phyloP scores from a whole-genome alignment of 2,329 filamentous ascomycete genomes.

The Neospermospora avenae region DNA sequence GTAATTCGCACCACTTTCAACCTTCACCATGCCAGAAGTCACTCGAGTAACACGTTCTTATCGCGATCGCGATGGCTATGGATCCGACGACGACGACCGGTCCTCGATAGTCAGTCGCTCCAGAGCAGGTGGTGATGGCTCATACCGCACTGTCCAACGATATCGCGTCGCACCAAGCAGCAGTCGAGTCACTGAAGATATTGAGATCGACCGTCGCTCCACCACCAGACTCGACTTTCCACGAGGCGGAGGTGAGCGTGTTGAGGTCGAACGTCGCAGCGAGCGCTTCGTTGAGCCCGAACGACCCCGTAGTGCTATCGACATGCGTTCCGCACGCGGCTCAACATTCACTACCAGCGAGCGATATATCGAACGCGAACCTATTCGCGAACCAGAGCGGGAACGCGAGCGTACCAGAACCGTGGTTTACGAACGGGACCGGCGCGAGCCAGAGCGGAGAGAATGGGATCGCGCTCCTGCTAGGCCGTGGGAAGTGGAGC shows the following conservation, averaged over 20 bases:
- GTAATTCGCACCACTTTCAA: neutral
- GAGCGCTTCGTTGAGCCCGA: conserved; percentile 29
- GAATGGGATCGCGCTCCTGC: conserved; percentile 35
- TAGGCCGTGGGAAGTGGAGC: conserved; percentile 30
- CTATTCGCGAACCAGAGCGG: conserved; percentile 28
- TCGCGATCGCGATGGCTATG: conserved; percentile 33
- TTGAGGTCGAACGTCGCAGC: conserved; percentile 34
- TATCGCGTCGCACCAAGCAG: conserved; percentile 35
- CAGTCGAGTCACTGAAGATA: conserved; percentile 29
- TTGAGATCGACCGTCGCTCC: conserved; percentile 30
- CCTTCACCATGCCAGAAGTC: conserved; percentile 15
- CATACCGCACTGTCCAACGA: conserved; percentile 34
- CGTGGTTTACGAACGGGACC: conserved; percentile 43
- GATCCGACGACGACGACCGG: conserved; percentile 31
- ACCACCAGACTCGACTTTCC: conserved; percentile 27
- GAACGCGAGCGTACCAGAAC: conserved; percentile 33
- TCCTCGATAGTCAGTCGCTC: conserved; percentile 26
- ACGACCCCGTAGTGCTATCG: conserved; percentile 30
- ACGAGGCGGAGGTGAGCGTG: conserved; percentile 27
- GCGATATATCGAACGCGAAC: conserved; percentile 24
- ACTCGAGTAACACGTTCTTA: conserved; percentile 19
- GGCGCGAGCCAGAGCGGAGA: conserved; percentile 37
- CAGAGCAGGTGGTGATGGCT: conserved; percentile 13
- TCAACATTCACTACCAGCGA: conserved; percentile 22
- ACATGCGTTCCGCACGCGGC: conserved; percentile 23